Evolutionary conservation across 2,329 filamentous ascomycete species (phyloP).

Genomic region (Apiospora malaysiana): DNA sequence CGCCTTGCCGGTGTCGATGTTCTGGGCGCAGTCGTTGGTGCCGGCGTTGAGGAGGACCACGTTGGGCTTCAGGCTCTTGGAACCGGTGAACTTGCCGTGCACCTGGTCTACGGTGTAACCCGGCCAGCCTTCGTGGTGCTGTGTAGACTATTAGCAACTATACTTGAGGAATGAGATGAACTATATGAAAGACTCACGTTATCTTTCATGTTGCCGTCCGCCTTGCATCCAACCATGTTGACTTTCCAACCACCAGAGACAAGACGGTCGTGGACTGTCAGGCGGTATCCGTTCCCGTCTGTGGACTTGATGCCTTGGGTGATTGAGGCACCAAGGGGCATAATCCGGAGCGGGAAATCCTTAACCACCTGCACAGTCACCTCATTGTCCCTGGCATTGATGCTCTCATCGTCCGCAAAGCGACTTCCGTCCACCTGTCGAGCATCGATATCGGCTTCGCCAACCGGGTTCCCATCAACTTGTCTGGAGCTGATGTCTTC

Average conservation of each 20-base stretch:
- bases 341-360: slow-evolving; percentile 2
- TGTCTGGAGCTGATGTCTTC: neutral
- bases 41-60: slow-evolving; percentile 23
- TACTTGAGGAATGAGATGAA: too few relatives aligned
- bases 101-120: slow-evolving; percentile 21
- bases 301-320: slow-evolving; percentile 5
- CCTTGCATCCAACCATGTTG: slow-evolving; percentile 22
- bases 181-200: neutral
- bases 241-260: slow-evolving; percentile 18
- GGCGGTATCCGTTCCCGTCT: slow-evolving; percentile 19
- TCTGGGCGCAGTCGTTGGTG: slow-evolving; percentile 20
- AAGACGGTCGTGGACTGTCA: slow-evolving; percentile 6
- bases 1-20: neutral
- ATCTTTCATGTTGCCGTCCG: slow-evolving; percentile 18
- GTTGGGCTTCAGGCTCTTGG: slow-evolving; percentile 21
- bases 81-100: slow-evolving; percentile 7
- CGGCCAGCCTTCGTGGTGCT: slow-evolving; percentile 20
- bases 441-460: neutral
- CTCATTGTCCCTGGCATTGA: neutral
- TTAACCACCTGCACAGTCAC: neutral
- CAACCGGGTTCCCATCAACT: neutral
- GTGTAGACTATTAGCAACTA: neutral
- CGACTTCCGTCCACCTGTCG: neutral
- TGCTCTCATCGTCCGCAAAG: neutral
- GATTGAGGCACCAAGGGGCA: slow-evolving; percentile 23